phyloP scores from a whole-genome alignment of 371 early-diverging fungal species.

The Mucor circinelloides region DNA sequence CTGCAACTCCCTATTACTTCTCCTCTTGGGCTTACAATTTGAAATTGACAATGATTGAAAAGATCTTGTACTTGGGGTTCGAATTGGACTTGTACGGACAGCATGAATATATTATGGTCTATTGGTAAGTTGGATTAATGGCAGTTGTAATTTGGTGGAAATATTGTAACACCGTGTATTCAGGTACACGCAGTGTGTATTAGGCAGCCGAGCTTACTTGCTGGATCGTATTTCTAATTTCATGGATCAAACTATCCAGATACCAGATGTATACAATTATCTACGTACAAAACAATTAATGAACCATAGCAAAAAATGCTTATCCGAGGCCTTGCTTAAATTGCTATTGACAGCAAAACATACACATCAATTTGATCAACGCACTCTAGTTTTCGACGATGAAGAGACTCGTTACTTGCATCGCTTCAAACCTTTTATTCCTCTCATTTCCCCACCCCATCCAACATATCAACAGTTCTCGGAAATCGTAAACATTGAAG shows the following conservation, averaged over 20 bases:
- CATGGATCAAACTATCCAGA: constrained; percentile 11
- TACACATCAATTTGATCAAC: constrained; percentile 40
- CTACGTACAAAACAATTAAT: constrained; percentile 8
- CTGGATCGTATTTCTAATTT: constrained; percentile 30
- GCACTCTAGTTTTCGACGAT: constrained; percentile 54
- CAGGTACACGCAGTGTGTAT: constrained; percentile 30
- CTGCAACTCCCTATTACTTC: constrained; percentile 52
- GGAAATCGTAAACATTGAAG: constrained; percentile 30
- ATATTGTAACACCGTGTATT: not conserved
- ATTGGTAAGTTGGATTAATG: constrained; percentile 50
- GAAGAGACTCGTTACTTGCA: constrained; percentile 59
- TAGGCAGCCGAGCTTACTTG: constrained; percentile 39
- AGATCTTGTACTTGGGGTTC: constrained; percentile 63
- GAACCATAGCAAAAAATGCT: constrained; percentile 17
- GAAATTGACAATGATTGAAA: constrained; percentile 67
- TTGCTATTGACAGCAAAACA: constrained; percentile 39
- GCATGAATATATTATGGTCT: constrained; percentile 70
- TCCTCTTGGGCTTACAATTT: constrained; percentile 77
- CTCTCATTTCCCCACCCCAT: constrained; percentile 51
- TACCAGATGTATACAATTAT: constrained; percentile 1
- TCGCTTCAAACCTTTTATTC: constrained; percentile 61
- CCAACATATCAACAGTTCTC: constrained; percentile 39
- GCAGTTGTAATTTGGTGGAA: not conserved
- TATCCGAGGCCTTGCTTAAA: constrained; percentile 39
- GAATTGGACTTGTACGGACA: constrained; percentile 71